phyloP scores from a whole-genome alignment of 106 monocot genomes.

The Narthecium ossifragum region DNA sequence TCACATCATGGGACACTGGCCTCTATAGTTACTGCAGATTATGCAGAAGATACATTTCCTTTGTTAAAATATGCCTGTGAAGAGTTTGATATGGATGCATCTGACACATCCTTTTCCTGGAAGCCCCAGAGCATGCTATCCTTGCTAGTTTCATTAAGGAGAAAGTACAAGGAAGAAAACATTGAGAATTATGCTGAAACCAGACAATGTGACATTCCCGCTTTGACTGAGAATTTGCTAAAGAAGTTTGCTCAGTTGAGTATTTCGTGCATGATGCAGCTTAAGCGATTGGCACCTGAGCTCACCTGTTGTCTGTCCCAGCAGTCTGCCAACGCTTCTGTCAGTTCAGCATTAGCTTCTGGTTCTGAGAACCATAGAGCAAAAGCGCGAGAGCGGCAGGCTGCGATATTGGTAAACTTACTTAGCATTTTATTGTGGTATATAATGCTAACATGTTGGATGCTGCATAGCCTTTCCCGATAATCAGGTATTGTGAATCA shows the following conservation, averaged over 20 bases:
- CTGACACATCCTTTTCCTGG: constrained; percentile 18
- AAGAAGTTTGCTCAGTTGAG: constrained; percentile 72
- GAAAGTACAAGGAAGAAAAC: constrained; percentile 61
- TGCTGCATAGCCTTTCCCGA: too few relatives aligned
- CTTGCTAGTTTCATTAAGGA: constrained; percentile 60
- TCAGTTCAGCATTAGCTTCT: constrained; percentile 23
- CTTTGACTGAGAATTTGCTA: constrained; percentile 57
- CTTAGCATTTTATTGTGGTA: neutral
- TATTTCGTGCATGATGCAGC: constrained; percentile 36
- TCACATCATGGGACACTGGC: neutral
- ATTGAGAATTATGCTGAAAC: constrained; percentile 27
- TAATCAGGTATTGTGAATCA: too few relatives aligned
- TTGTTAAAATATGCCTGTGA: constrained; percentile 49
- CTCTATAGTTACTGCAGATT: neutral
- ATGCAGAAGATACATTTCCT: constrained; percentile 25
- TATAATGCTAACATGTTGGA: too few relatives aligned
- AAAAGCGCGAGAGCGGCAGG: constrained; percentile 78
- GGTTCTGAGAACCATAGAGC: constrained; percentile 38
- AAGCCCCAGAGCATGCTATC: constrained; percentile 66
- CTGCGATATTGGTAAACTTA: constrained; percentile 80
- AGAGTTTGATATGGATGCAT: constrained; percentile 25
- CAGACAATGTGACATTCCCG: constrained; percentile 47
- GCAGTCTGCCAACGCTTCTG: constrained; percentile 6
- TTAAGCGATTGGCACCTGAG: constrained; percentile 61
- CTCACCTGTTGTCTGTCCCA: constrained; percentile 24